phyloP scores from a whole-genome alignment of 805 yeast genomes.

The Zygotorulaspora sp. region DNA sequence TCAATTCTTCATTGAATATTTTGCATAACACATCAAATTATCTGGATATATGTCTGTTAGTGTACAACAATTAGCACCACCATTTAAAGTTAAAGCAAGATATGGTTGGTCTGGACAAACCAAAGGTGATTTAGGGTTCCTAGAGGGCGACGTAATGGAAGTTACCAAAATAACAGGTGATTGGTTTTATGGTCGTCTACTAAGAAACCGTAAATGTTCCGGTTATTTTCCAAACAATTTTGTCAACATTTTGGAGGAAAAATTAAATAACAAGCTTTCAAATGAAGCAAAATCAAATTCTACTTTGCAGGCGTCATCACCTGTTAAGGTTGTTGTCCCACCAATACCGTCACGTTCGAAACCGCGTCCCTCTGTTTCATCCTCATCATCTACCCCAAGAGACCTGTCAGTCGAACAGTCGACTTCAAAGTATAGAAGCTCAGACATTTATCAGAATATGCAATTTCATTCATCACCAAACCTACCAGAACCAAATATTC shows the following conservation, averaged over 20 bases:
- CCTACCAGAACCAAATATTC: conserved; percentile 9
- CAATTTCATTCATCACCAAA: conserved; percentile 12
- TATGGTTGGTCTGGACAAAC: conserved; percentile 95
- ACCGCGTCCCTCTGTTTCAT: conserved; percentile 5
- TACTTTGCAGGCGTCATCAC: conserved; percentile 13
- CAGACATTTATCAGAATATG: conserved; percentile 1
- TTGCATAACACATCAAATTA: not conserved
- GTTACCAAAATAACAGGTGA: conserved; percentile 82
- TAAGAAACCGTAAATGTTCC: conserved; percentile 66
- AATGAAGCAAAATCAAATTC: conserved; percentile 3
- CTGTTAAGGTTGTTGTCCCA: conserved; percentile 14
- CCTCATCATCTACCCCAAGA: conserved; percentile 2
- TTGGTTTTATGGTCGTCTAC: conserved; percentile 85
- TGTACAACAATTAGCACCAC: conserved; percentile 41
- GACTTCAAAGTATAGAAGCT: not conserved
- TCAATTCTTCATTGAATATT: not conserved
- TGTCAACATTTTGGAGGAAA: conserved; percentile 54
- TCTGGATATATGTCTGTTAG: conserved; percentile 13
- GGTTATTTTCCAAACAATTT: conserved; percentile 89
- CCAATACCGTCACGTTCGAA: conserved; percentile 16
- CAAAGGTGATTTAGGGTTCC: conserved; percentile 84
- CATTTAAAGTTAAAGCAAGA: conserved; percentile 73
- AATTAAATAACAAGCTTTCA: conserved; percentile 15
- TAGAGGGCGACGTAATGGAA: conserved; percentile 89
- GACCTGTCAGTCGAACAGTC: not conserved